These are phyloP conservation scores for Salvia sclarea DNA, from an alignment of 305 asterid genomes.

Conservation along the genomic window DNA sequence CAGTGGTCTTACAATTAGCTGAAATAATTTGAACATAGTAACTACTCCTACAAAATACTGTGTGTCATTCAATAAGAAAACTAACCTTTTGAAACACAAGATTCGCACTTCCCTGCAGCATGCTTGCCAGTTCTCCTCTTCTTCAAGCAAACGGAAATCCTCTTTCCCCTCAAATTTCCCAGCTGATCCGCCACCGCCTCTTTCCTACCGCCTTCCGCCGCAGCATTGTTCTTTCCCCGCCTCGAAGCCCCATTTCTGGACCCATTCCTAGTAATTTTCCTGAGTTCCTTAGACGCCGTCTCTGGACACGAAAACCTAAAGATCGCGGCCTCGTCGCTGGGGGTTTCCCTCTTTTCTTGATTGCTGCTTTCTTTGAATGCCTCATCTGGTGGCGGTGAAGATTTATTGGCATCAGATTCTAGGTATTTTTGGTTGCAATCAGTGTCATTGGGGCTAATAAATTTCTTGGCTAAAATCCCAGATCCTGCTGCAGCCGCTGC, in stretches of 20 bases:
- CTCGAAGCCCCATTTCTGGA: slow-evolving; percentile 35
- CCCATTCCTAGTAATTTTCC: slow-evolving; percentile 41
- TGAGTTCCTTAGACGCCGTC: slow-evolving; percentile 32
- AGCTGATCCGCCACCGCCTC: slow-evolving; percentile 46
- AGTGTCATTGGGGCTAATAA: slow-evolving; percentile 40
- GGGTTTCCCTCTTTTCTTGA: slow-evolving; percentile 30
- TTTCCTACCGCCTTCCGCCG: slow-evolving; percentile 26
- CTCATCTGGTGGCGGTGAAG: slow-evolving; percentile 34
- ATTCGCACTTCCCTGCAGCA: slow-evolving; percentile 59
- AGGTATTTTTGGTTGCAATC: slow-evolving; percentile 28
- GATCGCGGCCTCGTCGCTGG: slow-evolving; percentile 40
- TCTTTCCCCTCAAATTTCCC: slow-evolving; percentile 45
- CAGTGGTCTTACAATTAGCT: neutral
- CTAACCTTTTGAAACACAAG: slow-evolving; percentile 71
- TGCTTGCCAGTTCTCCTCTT: slow-evolving; percentile 69
- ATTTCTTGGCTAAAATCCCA: slow-evolving; percentile 69
- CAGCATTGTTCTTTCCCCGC: slow-evolving; percentile 35
- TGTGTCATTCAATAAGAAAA: neutral
- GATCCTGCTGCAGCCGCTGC: slow-evolving; percentile 42
- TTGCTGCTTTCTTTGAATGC: slow-evolving; percentile 21
- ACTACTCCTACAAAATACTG: neutral
- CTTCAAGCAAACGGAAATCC: slow-evolving; percentile 55
- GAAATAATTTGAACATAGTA: neutral
- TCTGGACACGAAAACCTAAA: slow-evolving; percentile 69
- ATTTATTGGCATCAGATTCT: slow-evolving; percentile 23